Evolutionary conservation across 2,329 filamentous ascomycete genomes (phyloP), one percentile per base, ranked within the genome.

Genomic region (Ascochyta pisi): DNA sequence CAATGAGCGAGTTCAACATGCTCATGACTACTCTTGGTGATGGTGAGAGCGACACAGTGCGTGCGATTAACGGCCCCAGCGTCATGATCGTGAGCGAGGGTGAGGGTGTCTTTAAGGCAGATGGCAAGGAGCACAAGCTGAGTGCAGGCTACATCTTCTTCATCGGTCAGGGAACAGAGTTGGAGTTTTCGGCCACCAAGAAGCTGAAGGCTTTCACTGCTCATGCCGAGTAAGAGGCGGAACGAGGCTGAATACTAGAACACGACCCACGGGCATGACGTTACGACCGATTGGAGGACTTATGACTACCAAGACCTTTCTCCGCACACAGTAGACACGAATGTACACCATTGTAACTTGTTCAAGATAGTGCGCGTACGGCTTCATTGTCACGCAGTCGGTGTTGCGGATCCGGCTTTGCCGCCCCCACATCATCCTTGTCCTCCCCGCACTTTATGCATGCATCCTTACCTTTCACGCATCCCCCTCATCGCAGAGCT

Each of bases 1-100:
- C 88, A 0, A 82, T 91, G 73, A 86, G 84, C 64, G 89, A 92
- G 73, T 92, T 93, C 67, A 84, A 86, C 63, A 84, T 92, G 77
- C 75, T 91, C 10, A 79, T 82, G 43, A 86, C 83, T 2, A 80
- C 81, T 19, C 66, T 92, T n/a, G 73, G 69, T 3, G 73, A 74
- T 0, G 84, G 83, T 0, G 86, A 90, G 64, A 82, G 74, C 34
- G 89, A 92, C 63, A 79, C 75, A 6, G 75, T 89, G 15, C 75
- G 74, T 40, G 76, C 79, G 2, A 76, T 87, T 19, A 77, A 81
- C 0, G 89, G 89, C 0, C 87, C 88, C 0, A 85, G 84, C 49
- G 81, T 91, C 26, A 70, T 89, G 67, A 81, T 91, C 50, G 83
- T 86, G 3, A 88, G 83, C 0, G 80, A 80, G 29, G 88, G 89